phyloP scores from a whole-genome alignment of 805 yeast genomes.

The Starmera pachycereana region DNA sequence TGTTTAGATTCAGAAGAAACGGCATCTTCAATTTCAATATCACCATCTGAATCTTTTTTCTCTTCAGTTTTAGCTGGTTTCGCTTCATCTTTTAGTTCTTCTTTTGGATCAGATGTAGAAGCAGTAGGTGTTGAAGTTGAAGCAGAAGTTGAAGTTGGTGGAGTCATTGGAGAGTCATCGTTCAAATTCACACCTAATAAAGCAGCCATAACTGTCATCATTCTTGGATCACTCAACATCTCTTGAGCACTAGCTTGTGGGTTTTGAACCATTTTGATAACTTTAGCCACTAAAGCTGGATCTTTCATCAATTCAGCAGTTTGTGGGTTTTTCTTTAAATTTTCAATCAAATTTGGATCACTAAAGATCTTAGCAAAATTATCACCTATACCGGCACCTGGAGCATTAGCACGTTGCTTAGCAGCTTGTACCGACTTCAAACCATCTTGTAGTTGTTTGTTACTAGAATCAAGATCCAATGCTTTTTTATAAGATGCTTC shows the following conservation, averaged over 20 bases:
- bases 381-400: constrained; percentile 50
- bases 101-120: constrained; percentile 13
- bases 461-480: constrained; percentile 65
- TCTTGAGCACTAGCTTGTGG: constrained; percentile 68
- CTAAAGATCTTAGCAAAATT: constrained; percentile 42
- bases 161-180: constrained; percentile 16
- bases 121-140: constrained; percentile 8
- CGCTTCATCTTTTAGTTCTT: constrained; percentile 17
- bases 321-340: constrained; percentile 74
- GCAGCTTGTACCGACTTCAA: constrained; percentile 59
- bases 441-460: constrained; percentile 84
- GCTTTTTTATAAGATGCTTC: constrained; percentile 65
- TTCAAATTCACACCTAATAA: constrained; percentile 74
- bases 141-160: constrained; percentile 19
- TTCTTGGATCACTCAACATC: constrained; percentile 69
- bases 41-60: constrained; percentile 28
- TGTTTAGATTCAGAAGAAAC: constrained; percentile 25
- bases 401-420: constrained; percentile 30
- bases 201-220: constrained; percentile 83
- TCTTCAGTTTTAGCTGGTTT: constrained; percentile 19
- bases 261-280: constrained; percentile 48
- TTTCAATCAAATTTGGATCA: constrained; percentile 70
- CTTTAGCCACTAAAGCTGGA: constrained; percentile 69
- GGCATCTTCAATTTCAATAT: constrained; percentile 17
- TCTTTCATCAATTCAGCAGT: constrained; percentile 83